phyloP scores from a whole-genome alignment of 192 early-diverging fungal genomes.

The Coemansia sp. region DNA sequence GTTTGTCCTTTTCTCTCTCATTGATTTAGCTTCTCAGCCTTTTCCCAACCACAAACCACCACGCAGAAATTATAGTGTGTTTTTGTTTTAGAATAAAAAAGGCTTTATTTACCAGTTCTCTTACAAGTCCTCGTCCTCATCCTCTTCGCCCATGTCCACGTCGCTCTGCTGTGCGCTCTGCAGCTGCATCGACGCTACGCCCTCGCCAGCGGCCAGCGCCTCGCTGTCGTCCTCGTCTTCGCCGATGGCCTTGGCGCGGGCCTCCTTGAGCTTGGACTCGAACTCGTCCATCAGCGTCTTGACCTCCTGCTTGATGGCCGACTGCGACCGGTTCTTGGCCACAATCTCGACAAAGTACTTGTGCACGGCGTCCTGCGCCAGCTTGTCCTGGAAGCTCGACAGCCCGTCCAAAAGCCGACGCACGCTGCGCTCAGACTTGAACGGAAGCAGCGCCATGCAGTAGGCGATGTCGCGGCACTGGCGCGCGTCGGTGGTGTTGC shows the following conservation, averaged over 20 bases:
- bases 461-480: constrained; percentile 92
- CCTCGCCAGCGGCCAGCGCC: constrained; percentile 1
- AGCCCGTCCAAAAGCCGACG: constrained; percentile 83
- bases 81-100: not conserved
- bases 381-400: constrained; percentile 88
- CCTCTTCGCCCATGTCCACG: constrained; percentile 11
- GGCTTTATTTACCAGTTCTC: not conserved
- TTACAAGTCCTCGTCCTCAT: constrained; percentile 15
- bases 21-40: too few species aligned
- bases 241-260: constrained; percentile 67
- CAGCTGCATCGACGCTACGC: not conserved
- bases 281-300: constrained; percentile 85
- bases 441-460: constrained; percentile 88
- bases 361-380: constrained; percentile 80
- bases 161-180: constrained; percentile 17
- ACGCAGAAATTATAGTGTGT: not conserved
- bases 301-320: constrained; percentile 70
- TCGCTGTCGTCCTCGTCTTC: constrained; percentile 59
- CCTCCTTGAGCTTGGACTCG: constrained; percentile 75
- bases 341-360: constrained; percentile 89
- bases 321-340: constrained; percentile 63
- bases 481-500: constrained; percentile 68
- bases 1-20: constrained; percentile 2
- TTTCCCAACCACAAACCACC: not conserved
- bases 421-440: constrained; percentile 83